A percentile compares a stretch with the other conserved stretches of the same genome.
phyloP scores from a whole-genome alignment of 2,329 filamentous ascomycete species.

The Colletotrichum lentis region DNA sequence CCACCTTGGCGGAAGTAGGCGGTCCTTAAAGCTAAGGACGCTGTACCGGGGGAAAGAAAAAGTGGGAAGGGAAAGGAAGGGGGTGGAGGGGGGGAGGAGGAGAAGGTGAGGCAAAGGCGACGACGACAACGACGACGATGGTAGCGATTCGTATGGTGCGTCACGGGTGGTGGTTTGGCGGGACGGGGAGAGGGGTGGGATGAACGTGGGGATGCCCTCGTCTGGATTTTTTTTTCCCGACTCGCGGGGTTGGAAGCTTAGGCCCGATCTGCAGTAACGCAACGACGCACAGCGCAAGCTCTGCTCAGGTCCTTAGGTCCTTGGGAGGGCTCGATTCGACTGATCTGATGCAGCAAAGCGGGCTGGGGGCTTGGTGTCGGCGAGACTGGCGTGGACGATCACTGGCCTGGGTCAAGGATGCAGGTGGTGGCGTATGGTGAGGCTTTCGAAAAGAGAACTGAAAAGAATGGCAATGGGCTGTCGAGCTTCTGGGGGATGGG shows the following conservation, averaged over 20 bases:
- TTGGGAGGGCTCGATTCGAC: constrained; percentile 9
- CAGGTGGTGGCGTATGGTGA: constrained; percentile 24
- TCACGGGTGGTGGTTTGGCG: constrained; percentile 20
- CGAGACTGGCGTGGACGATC: constrained; percentile 25
- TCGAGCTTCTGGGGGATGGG: constrained; percentile 32
- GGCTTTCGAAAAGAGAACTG: constrained; percentile 35
- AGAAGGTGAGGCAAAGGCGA: constrained; percentile 35
- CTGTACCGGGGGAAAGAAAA: constrained; percentile 23
- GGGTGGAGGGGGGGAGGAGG: constrained; percentile 30
- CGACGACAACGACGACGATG: constrained; percentile 8
- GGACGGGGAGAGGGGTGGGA: constrained; percentile 1
- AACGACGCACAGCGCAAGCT: neutral
- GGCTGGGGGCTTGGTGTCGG: constrained; percentile 22
- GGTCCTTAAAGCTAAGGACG: constrained; percentile 41
- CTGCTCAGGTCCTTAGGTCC: neutral
- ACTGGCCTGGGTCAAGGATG: constrained; percentile 36
- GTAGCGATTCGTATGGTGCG: constrained; percentile 10
- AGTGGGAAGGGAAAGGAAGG: constrained; percentile 11
- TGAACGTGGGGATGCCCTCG: constrained; percentile 35
- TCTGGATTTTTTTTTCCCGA: constrained; percentile 30
- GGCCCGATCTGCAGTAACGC: constrained; percentile 33
- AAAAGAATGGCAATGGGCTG: constrained; percentile 30
- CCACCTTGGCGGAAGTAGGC: constrained; percentile 63
- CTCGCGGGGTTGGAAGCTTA: constrained; percentile 32
- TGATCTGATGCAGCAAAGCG: constrained; percentile 4